These are phyloP conservation scores for Parachaetomium inaequale DNA, from an alignment of 495 filamentous ascomycete species.

Conservation along the genomic window DNA sequence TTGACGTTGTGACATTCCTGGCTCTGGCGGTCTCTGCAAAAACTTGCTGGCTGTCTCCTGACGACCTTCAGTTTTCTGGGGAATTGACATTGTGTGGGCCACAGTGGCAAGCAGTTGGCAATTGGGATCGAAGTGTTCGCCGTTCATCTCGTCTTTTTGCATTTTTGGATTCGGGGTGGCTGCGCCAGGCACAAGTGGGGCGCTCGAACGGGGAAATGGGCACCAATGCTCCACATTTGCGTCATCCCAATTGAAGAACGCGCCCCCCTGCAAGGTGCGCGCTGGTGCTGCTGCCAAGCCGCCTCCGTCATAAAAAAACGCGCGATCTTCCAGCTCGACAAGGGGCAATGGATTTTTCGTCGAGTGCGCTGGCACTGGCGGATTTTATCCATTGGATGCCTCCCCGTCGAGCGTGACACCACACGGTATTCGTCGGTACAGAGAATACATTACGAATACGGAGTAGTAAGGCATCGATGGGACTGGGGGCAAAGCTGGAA, in stretches of 20 bases:
- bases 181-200: slow-evolving; percentile 10
- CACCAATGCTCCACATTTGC: slow-evolving; percentile 2
- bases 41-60: no score
- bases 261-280: background rate
- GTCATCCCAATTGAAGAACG: slow-evolving; percentile 6
- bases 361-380: background rate
- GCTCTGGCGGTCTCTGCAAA: no score
- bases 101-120: background rate
- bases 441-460: no score
- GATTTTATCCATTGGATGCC: slow-evolving; percentile 1
- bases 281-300: slow-evolving; percentile 16
- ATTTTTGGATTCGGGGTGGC: background rate
- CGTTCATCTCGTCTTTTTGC: background rate
- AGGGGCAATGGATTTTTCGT: slow-evolving; percentile 3
- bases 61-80: background rate
- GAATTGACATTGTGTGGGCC: background rate
- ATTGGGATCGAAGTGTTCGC: background rate
- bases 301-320: background rate
- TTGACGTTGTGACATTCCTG: no score
- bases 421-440: no score
- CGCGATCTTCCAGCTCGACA: slow-evolving; percentile 17
- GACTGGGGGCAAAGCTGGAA: no score
- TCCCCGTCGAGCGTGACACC: no score
- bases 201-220: background rate
- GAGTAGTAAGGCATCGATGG: background rate